Evolutionary conservation across 2,329 filamentous ascomycete genomes (phyloP).

Genomic region (Exophiala aquamarina): DNA sequence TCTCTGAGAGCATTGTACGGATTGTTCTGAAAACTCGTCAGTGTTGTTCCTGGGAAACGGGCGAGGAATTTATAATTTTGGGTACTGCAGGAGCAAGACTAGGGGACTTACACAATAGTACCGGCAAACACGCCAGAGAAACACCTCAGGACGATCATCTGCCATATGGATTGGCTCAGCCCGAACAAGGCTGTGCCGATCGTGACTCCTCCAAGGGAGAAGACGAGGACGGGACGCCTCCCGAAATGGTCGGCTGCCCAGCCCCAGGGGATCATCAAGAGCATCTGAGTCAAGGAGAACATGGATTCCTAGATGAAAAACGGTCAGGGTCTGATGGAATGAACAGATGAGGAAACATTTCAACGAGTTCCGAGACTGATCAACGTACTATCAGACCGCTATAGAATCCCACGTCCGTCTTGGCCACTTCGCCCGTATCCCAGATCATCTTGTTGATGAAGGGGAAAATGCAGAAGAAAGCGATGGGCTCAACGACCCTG

Average conservation of each 20-base stretch:
- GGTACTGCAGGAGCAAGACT: too few relatives aligned
- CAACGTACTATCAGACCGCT: constrained; percentile 68
- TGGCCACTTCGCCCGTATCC: constrained; percentile 60
- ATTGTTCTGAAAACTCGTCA: constrained; percentile 46
- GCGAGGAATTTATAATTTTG: too few relatives aligned
- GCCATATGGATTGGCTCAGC: constrained; percentile 62
- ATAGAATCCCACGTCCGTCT: constrained; percentile 76
- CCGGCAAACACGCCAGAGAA: constrained; percentile 72
- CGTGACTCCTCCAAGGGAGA: constrained; percentile 64
- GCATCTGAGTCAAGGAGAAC: constrained; percentile 73
- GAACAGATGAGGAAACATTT: neutral
- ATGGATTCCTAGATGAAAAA: constrained; percentile 48
- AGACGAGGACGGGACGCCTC: constrained; percentile 70
- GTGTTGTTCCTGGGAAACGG: too few relatives aligned
- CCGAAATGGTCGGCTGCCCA: constrained; percentile 64
- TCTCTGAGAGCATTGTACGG: constrained; percentile 74
- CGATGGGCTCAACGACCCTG: constrained; percentile 71
- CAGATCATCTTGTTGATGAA: constrained; percentile 78
- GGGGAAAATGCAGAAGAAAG: constrained; percentile 82
- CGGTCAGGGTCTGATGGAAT: neutral
- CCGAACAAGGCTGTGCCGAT: constrained; percentile 67
- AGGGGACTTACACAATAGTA: constrained; percentile 56
- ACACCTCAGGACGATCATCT: constrained; percentile 74
- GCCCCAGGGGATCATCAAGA: constrained; percentile 76
- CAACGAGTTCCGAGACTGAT: too few relatives aligned